Base-by-base conservation (phyloP, 2,329 filamentous ascomycete genomes). In the Botryotinia narcissicola region DNA sequence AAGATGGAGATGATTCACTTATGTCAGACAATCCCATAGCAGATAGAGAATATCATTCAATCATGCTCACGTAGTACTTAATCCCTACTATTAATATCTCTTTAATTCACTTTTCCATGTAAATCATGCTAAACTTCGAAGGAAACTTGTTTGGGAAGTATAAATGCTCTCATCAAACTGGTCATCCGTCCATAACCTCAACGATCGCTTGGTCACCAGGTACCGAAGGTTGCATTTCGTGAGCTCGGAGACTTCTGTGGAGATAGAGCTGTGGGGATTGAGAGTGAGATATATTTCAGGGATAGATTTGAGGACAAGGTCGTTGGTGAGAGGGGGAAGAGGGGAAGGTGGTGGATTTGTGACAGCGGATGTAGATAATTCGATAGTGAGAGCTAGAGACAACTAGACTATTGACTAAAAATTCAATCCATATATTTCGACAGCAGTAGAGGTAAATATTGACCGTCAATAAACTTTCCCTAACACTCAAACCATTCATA, bases 231-330 rank as follows among this genome's bases (percentile, higher is more conserved):
- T 25, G 6, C 7, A 5, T 51, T n/a, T 51, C 12, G 5, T 51
- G 25, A 51, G 5, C 48, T 51, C 12, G 3, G 6, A 51, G 10
- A 16, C 48, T 51, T n/a, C 9, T 25, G 10, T 1, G 12, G 5
- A 16, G 0, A n/a, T 10, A n/a, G 0, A 4, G 12, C 12, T n/a
- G 12, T 51, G 4, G 22, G 22, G 1, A 6, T 7, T 51, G 5
- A n/a, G 25, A n/a, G 5, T n/a, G 1, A 1, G 8, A 14, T 0
- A 1, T 51, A 7, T 16, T n/a, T 7, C 14, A 51, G 1, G 2
- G 5, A n/a, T 51, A 4, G 12, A 1, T 16, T n/a, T 51, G 10
- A 51, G 48, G 2, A 51, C 6, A 16, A 2, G 25, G 4, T 16
- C 16, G 12, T 51, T 7, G 5, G 5, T 14, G 48, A 51, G 16